A percentile compares a stretch with the other conserved stretches of the same genome.
phyloP scores from a whole-genome alignment of 2,329 filamentous ascomycete species.

The Exophiala sp. region DNA sequence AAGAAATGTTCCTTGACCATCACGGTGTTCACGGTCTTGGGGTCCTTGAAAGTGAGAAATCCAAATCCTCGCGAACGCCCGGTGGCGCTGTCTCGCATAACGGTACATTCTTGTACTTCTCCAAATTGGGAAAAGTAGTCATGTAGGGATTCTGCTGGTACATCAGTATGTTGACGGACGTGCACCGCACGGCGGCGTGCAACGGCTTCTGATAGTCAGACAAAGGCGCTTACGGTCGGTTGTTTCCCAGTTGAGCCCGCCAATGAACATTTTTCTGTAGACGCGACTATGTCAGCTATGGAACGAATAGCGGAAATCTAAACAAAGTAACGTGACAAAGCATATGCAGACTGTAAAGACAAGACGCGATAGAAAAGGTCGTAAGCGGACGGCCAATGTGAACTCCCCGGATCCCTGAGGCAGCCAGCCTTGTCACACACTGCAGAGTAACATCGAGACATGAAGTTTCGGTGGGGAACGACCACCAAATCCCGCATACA shows the following conservation, averaged over 20 bases:
- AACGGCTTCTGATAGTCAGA: neutral
- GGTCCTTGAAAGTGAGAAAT: constrained; percentile 95
- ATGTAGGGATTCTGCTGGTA: constrained; percentile 72
- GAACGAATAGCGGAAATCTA: constrained; percentile 1
- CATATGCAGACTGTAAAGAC: neutral
- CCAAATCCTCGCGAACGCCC: constrained; percentile 93
- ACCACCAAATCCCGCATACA: neutral
- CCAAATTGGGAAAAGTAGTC: constrained; percentile 98
- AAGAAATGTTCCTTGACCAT: constrained; percentile 99
- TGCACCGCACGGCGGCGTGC: too few species aligned
- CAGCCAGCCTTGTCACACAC: neutral
- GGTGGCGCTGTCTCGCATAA: constrained; percentile 96
- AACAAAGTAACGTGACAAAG: neutral
- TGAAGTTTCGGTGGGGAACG: neutral
- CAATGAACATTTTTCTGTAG: constrained; percentile 97
- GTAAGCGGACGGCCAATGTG: neutral
- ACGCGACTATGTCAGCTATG: constrained; percentile 33
- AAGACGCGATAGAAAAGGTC: neutral
- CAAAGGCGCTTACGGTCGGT: constrained; percentile 74
- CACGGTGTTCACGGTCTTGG: constrained; percentile 95
- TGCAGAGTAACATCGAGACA: neutral
- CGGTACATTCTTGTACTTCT: constrained; percentile 94
- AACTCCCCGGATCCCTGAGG: neutral
- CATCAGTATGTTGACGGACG: too few species aligned
- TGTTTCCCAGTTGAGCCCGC: constrained; percentile 97